Conservation (phyloP, 257 asterid genomes). For the Petunia axillaris region DNA sequence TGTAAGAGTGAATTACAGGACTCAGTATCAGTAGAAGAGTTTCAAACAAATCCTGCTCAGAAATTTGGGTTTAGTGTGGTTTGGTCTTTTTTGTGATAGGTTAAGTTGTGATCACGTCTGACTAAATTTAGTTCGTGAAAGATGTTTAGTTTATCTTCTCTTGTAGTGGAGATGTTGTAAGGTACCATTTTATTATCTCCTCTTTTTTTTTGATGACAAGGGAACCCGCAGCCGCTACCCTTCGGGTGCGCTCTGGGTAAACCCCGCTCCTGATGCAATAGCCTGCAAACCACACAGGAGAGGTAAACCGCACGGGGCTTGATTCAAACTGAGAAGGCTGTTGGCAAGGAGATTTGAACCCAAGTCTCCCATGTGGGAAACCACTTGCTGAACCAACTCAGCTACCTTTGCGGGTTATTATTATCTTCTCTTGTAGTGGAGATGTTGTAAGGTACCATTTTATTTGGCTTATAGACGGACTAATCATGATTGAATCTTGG, state of each 20-base stretch:
- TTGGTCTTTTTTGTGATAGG: conserved; percentile 13
- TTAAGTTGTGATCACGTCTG: background rate
- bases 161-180: background rate
- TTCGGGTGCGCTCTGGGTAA: too few species aligned
- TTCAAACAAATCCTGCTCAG: background rate
- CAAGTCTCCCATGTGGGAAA: too few species aligned
- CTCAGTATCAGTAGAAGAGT: background rate
- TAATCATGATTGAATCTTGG: background rate
- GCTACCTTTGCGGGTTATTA: too few species aligned
- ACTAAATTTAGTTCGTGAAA: conserved; percentile 15
- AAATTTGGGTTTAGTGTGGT: conserved; percentile 2
- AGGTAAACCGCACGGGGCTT: too few species aligned
- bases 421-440: background rate
- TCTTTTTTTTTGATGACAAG: too few species aligned
- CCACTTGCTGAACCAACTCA: too few species aligned
- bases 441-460: background rate
- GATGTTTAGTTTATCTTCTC: background rate
- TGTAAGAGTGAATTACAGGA: background rate
- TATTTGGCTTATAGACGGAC: background rate
- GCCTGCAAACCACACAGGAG: too few species aligned
- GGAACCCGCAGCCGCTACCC: too few species aligned
- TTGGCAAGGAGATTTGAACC: too few species aligned
- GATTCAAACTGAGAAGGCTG: too few species aligned
- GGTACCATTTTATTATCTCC: background rate
- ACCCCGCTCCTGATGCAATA: too few species aligned